Evolutionary conservation across 164 flowering plant genomes (phyloP).

Genomic region (Protea cynaroides): DNA sequence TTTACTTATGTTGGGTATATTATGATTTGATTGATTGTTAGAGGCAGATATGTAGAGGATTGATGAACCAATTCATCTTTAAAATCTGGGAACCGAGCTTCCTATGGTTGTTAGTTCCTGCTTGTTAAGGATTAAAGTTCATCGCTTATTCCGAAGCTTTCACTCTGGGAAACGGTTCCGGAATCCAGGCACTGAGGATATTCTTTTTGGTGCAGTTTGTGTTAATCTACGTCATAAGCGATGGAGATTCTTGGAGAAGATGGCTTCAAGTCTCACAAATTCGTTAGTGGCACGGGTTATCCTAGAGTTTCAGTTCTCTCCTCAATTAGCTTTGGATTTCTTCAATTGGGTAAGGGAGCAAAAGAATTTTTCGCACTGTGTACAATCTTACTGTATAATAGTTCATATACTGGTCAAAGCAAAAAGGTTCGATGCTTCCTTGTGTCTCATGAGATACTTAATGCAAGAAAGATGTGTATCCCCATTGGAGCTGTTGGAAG

Average conservation of each 20-base stretch:
- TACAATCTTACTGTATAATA: conserved; percentile 25
- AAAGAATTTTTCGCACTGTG: conserved; percentile 13
- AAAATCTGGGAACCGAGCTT: conserved; percentile 6
- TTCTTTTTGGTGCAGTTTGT: conserved; percentile 39
- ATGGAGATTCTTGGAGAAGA: conserved; percentile 33
- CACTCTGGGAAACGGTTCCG: conserved; percentile 30
- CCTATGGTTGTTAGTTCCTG: conserved; percentile 20
- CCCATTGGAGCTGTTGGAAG: conserved; percentile 30
- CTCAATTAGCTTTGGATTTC: conserved; percentile 37
- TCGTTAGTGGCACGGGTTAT: conserved; percentile 38
- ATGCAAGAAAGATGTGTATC: conserved; percentile 15
- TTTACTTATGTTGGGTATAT: conserved; percentile 1
- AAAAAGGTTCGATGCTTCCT: conserved; percentile 29
- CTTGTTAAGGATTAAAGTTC: conserved; percentile 10
- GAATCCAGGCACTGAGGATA: conserved; percentile 27
- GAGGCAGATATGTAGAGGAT: not conserved
- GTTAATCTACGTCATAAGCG: conserved; percentile 35
- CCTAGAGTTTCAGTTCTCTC: conserved; percentile 35
- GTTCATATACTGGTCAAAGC: conserved; percentile 24
- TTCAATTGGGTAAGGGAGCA: conserved; percentile 25
- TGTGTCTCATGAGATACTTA: conserved; percentile 25
- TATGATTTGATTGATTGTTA: not conserved
- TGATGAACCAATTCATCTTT: conserved; percentile 1
- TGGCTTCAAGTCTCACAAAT: conserved; percentile 23
- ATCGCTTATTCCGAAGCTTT: conserved; percentile 16